Evolutionary conservation across 768 basidiomycete genomes (phyloP), one percentile per base, ranked within the genome.

Genomic region (Amanita inopinata): DNA sequence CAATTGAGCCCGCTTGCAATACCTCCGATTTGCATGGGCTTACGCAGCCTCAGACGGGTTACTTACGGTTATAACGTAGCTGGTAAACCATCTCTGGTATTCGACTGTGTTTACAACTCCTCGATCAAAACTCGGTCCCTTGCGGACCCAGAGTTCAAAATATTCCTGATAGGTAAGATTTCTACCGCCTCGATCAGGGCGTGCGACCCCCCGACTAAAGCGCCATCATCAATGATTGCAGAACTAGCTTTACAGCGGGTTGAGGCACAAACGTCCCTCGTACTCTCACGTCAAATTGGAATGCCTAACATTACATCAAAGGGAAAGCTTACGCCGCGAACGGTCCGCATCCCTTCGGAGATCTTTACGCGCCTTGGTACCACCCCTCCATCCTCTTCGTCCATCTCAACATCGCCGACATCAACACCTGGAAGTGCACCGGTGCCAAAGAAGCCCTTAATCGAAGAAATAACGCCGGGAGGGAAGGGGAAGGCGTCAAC

Each of bases 251-350:
- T 86, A 3, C 80, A 81, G 51, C 75, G 74, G 6, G 72, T 83
- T 34, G 81, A 85, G 60, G 67, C 69, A 0, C 78, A 82, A 47
- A 69, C 73, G 5, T 53, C 66, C 3, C 53, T 85, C n/a, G 49
- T 64, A 0, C 70, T 88, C 33, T 84, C 85, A 1, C 74, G 83
- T 17, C 67, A 74, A 36, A 76, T 89, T 46, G 71, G 71, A 17
- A 81, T 73, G 0, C 86, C 86, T 4, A 90, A 89, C 58, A 84
- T 90, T 40, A 61, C 71, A 2, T 77, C 78, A 40, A 90, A 89
- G 57, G 86, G 86, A n/a, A 73, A 68, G 51, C 71, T 80, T 1
- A 53, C 55, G 19, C 69, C 76, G 10, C 76, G 84, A 24, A 71
- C 69, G 9, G 77, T 77, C 1, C 55, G 64, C 31, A 64, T 88